Evolutionary conservation across 1,284 basidiomycete species (phyloP), one percentile per base, ranked within the genome.

Genomic region (Fomitopsis schrenkii): DNA sequence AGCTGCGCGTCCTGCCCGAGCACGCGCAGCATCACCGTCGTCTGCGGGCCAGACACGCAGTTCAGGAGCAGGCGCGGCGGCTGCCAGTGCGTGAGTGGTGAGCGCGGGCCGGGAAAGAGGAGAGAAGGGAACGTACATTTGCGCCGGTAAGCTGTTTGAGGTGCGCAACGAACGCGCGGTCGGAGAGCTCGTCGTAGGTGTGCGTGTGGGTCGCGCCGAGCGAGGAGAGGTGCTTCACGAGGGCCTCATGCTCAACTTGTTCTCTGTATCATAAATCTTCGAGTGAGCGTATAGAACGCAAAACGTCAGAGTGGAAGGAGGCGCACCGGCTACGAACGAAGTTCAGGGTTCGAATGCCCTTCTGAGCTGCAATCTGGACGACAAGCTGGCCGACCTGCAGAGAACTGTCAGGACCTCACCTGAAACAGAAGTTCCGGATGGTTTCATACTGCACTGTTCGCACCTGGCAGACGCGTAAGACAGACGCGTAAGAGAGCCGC

Each of bases 331-430:
- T 77, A 17, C 93, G 82, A 26, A 95, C 83, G 63, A 94, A 82
- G 68, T 94, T 95, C 67, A 94, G 81, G 1, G 90, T 93, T 50
- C 85, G 86, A 35, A 91, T 61, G 3, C 87, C 86, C 62, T 77
- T 79, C 26, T 81, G 76, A n/a, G 82, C 83, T 14, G 91, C 91
- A 54, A 93, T 88, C 67, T 93, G 91, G 57, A 93, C 90, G 22
- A 93, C 88, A 0, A 86, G 84, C 77, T 93, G 89, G 12, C 91
- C 90, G 17, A 90, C 87, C 87, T 90, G 61, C n/a, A n/a, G n/a
- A n/a, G n/a, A n/a, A n/a, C n/a, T n/a, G n/a, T n/a, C n/a, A n/a
- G n/a, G n/a, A n/a, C n/a, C n/a, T 26, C 33, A 58, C 17, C 26
- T 19, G 17, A 7, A 28, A 40, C 40, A 19, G 17, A 76, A 22